phyloP scores from a whole-genome alignment of 148 eudicot species.

The Bassia scoparia region DNA sequence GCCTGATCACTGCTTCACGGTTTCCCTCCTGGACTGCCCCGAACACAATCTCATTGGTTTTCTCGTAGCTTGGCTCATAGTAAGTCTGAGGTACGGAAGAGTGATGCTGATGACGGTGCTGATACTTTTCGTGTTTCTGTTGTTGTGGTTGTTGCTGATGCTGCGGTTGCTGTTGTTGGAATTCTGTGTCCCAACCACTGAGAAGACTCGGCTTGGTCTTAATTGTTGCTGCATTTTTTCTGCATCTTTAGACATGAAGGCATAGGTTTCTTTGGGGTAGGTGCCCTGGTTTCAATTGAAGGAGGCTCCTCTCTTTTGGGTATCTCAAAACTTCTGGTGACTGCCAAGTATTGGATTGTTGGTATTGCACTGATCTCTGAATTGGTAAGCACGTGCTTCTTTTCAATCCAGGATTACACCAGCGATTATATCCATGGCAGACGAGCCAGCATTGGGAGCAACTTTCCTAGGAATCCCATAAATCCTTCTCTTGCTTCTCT shows the following conservation, averaged over 20 bases:
- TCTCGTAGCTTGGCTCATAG: slow-evolving; percentile 76
- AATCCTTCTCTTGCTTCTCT: slow-evolving; percentile 81
- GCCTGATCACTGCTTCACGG: slow-evolving; percentile 54
- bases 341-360: slow-evolving; percentile 56
- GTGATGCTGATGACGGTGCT: slow-evolving; percentile 59
- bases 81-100: slow-evolving; percentile 62
- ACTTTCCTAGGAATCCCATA: slow-evolving; percentile 57
- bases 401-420: slow-evolving; percentile 52
- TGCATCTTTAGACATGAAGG: slow-evolving; percentile 85
- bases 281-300: slow-evolving; percentile 64
- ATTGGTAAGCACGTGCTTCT: slow-evolving; percentile 39
- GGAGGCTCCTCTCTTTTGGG: slow-evolving; percentile 89
- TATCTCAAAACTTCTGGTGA: slow-evolving; percentile 81
- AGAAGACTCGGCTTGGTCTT: slow-evolving; percentile 62
- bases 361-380: slow-evolving; percentile 37
- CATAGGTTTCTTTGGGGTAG: slow-evolving; percentile 78
- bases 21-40: slow-evolving; percentile 83
- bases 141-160: slow-evolving; percentile 29
- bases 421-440: slow-evolving; percentile 58
- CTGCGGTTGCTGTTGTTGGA: slow-evolving; percentile 39
- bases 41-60: slow-evolving; percentile 69
- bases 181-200: slow-evolving; percentile 60
- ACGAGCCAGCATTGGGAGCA: slow-evolving; percentile 47
- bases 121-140: slow-evolving; percentile 41
- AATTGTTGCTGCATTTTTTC: slow-evolving; percentile 78